A percentile compares a stretch with the other conserved stretches of the same genome.
These are phyloP conservation scores for Neoboletus subvelutipes DNA, from an alignment of 768 basidiomycete species.

Conservation along the genomic window DNA sequence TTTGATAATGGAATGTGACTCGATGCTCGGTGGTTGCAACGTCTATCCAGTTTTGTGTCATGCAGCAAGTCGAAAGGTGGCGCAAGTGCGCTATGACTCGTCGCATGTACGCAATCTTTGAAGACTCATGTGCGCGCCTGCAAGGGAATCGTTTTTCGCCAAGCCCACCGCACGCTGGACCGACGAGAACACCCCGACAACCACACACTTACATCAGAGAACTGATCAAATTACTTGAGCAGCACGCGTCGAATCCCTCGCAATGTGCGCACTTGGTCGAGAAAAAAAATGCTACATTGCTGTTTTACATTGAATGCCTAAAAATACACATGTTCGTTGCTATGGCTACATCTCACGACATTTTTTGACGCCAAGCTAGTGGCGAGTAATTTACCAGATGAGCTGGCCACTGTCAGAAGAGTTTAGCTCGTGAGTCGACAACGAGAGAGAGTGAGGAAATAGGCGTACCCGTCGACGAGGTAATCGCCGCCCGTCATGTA, in stretches of 20 bases:
- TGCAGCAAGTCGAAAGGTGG: too few relatives aligned
- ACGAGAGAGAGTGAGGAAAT: fast-evolving
- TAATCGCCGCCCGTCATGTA: constrained; percentile 63
- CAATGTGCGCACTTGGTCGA: neutral
- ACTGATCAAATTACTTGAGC: neutral
- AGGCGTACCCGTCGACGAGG: constrained; percentile 56
- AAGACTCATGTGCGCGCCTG: too few relatives aligned
- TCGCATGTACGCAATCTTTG: too few relatives aligned
- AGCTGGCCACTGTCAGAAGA: constrained; percentile 24
- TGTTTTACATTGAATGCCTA: neutral
- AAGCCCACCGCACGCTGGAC: too few relatives aligned
- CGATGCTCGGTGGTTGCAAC: too few relatives aligned
- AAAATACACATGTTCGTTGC: constrained; percentile 6
- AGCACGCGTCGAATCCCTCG: neutral
- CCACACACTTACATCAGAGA: too few relatives aligned
- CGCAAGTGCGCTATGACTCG: too few relatives aligned
- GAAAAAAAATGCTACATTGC: neutral
- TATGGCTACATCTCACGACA: neutral
- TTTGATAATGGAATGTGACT: neutral
- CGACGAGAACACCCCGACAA: too few relatives aligned
- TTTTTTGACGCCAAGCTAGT: too few relatives aligned
- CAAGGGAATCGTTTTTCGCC: too few relatives aligned
- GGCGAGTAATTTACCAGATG: constrained; percentile 24
- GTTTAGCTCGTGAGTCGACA: neutral
- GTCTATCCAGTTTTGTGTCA: too few relatives aligned